Evolutionary conservation across 805 yeast species (phyloP).

Genomic region (Metschnikowia arizonensis): DNA sequence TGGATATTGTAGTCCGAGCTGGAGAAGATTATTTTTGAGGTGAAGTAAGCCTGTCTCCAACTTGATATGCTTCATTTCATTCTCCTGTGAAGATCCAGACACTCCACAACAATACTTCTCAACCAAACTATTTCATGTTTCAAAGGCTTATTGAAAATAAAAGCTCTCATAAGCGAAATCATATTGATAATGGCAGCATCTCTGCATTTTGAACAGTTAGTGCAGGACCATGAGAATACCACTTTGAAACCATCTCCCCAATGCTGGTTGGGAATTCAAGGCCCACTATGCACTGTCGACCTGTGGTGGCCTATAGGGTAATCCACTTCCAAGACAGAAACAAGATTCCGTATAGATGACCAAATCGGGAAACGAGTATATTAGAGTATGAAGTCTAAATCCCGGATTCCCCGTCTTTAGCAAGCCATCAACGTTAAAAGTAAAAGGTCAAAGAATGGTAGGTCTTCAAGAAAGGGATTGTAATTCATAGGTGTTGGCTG

Average conservation of each 20-base stretch:
- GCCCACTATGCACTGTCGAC: constrained; percentile 30
- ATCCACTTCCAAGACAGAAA: constrained; percentile 21
- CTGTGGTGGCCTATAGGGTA: constrained; percentile 24
- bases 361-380: constrained; percentile 24
- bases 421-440: too few relatives aligned
- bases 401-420: too few relatives aligned
- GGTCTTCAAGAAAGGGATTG: too few relatives aligned
- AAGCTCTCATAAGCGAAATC: constrained; percentile 27
- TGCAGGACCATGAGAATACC: constrained; percentile 19
- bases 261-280: constrained; percentile 34
- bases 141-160: constrained; percentile 23
- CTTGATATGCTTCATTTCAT: constrained; percentile 17
- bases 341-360: constrained; percentile 15
- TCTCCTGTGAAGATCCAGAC: neutral
- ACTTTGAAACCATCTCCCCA: constrained; percentile 26
- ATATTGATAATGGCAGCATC: constrained; percentile 31
- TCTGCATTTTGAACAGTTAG: constrained; percentile 9
- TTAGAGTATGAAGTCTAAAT: too few relatives aligned
- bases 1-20: too few relatives aligned
- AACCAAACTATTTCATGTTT: constrained; percentile 28
- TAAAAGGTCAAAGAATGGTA: too few relatives aligned
- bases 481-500: too few relatives aligned
- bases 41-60: constrained; percentile 34
- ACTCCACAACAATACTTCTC: constrained; percentile 21
- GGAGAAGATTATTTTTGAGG: constrained; percentile 29